Evolutionary conservation across 768 basidiomycete species (phyloP).

Genomic region (Lactarius akahatsu): DNA sequence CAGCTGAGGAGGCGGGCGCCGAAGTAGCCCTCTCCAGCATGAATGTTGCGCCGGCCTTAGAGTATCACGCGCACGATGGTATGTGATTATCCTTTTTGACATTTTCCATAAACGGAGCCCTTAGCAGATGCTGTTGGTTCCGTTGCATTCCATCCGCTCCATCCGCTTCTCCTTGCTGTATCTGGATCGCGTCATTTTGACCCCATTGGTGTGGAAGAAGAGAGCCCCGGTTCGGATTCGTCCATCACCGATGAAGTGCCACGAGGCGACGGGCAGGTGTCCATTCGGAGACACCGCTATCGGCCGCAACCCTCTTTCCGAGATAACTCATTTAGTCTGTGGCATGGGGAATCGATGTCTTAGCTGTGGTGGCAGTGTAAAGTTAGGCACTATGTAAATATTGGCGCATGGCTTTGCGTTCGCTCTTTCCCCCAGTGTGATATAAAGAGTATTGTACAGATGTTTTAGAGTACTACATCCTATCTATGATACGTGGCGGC

Average conservation of each 20-base stretch:
- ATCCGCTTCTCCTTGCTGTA: slow-evolving; percentile 56
- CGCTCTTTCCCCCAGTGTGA: not conserved
- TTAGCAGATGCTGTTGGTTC: slow-evolving; percentile 68
- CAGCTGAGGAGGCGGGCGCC: slow-evolving; percentile 17
- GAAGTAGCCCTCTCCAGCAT: not conserved
- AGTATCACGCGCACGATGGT: slow-evolving; percentile 61
- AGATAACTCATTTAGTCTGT: slow-evolving; percentile 23
- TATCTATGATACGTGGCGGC: not conserved
- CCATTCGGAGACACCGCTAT: slow-evolving; percentile 2
- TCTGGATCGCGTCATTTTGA: slow-evolving; percentile 80
- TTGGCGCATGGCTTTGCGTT: not conserved
- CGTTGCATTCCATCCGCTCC: slow-evolving; percentile 68
- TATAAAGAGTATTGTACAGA: not conserved
- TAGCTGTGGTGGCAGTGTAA: not conserved
- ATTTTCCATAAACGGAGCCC: not conserved
- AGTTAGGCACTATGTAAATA: not conserved
- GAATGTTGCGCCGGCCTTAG: slow-evolving; percentile 33
- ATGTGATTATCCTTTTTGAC: slow-evolving; percentile 23
- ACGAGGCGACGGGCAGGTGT: slow-evolving; percentile 6
- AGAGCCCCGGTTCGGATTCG: slow-evolving; percentile 4
- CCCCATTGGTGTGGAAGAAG: slow-evolving; percentile 1
- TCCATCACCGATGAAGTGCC: not conserved
- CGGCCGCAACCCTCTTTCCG: slow-evolving; percentile 10
- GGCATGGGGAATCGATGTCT: not conserved
- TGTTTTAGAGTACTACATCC: not conserved